Conservation (phyloP, 2,329 filamentous ascomycete genomes). For the Pestalotiopsis sp. region DNA sequence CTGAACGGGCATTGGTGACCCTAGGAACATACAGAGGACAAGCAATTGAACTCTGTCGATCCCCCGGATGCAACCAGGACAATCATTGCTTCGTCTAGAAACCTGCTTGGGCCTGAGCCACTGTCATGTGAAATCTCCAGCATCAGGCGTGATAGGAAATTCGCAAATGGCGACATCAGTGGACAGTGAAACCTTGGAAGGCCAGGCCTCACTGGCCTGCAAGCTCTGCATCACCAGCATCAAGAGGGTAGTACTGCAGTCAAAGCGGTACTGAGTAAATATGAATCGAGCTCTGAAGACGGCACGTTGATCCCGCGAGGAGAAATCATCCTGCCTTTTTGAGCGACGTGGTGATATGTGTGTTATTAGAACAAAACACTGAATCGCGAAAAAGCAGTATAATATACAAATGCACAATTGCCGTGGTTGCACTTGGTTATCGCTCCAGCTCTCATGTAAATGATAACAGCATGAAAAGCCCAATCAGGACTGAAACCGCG, state of each 20-base stretch:
- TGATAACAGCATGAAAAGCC: background rate
- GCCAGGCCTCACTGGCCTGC: background rate
- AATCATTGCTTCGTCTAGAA: background rate
- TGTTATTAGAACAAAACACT: background rate
- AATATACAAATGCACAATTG: background rate
- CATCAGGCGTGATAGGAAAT: background rate
- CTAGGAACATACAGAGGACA: background rate
- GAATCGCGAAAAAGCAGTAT: background rate
- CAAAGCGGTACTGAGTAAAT: background rate
- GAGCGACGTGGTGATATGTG: background rate
- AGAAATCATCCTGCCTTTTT: background rate
- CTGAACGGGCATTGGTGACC: background rate
- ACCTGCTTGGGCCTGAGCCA: background rate
- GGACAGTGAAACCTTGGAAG: background rate
- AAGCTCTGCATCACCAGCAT: background rate
- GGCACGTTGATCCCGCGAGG: background rate
- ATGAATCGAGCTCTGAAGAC: background rate
- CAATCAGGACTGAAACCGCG: background rate
- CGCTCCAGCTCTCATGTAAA: background rate
- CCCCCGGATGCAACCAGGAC: background rate
- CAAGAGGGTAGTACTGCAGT: background rate
- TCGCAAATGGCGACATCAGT: background rate
- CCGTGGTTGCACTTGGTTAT: background rate
- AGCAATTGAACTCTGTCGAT: background rate
- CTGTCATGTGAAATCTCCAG: background rate